Percentiles rank a stretch among this genome's conserved stretches.
Evolutionary conservation across 306 rosid genomes (phyloP).

Genomic region (Begonia masoniana): DNA sequence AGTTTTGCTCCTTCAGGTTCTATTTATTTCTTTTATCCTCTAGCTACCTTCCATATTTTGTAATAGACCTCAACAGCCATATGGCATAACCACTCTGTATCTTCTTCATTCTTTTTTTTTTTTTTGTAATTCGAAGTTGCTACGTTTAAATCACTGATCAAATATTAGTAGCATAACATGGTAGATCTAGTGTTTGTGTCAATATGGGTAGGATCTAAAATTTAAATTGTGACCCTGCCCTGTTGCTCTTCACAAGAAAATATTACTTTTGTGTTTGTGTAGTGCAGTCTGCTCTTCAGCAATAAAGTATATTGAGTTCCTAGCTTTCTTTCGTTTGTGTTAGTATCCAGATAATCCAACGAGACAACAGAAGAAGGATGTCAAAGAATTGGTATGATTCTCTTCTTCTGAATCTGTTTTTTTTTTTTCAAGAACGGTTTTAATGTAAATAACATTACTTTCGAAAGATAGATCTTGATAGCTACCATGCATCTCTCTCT

Average conservation of each 20-base stretch:
- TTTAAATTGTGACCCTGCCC: neutral
- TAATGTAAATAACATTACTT: neutral
- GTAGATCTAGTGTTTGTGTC: no score
- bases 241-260: neutral
- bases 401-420: constrained; percentile 1
- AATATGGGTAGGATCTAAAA: no score
- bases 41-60: no score
- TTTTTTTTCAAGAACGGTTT: neutral
- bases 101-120: no score
- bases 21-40: no score
- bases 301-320: neutral
- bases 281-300: neutral
- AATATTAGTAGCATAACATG: no score
- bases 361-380: constrained; percentile 96
- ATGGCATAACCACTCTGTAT: no score
- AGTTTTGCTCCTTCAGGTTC: neutral
- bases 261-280: neutral
- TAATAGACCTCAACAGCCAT: no score
- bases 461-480: no score
- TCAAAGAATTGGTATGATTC: constrained; percentile 63
- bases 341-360: constrained; percentile 95
- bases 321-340: constrained; percentile 5
- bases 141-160: no score
- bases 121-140: no score
- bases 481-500: no score